Evolutionary conservation across 495 filamentous ascomycete species (phyloP), one percentile per base, ranked within the genome.

Genomic region (Aspergillus bridgeri): DNA sequence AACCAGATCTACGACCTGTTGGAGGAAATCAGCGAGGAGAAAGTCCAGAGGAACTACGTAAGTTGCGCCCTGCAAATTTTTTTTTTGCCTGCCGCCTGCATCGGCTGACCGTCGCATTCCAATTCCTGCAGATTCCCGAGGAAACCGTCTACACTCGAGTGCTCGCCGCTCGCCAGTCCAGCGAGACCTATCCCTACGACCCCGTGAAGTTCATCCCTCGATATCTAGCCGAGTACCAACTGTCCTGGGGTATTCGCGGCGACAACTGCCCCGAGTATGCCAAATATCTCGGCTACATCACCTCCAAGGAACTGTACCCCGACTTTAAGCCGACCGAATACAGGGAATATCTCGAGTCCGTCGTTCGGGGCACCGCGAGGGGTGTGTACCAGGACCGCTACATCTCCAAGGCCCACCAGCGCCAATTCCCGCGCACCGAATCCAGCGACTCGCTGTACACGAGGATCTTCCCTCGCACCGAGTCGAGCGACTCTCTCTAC

Each of bases 201-300:
- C 68, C 77, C 20, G 65, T 76, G 59, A 77, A 75, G 56, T 73
- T 77, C 58, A 69, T 80, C 47, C 64, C 70, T 17, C 67, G 73
- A 1, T 72, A 74, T 21, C 57, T 75, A 17, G 69, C 75, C 56
- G 72, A 85, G 58, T 84, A 85, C 57, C 65, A 76, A 52, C 66
- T 79, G 50, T 79, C 75, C 0, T 81, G 78, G 77, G 76, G 74
- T 29, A 66, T 85, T 25, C 76, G 83, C 17, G 78, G 76, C 21
- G 83, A 86, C 53, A 85, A 86, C 62, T 79, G 72, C 48, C 79
- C 78, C 0, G 81, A 83, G 53, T 76, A 76, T 56, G 83, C 82
- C 25, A 76, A 75, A 56, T 85, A 85, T 61, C 71, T 87, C 8
- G 83, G 84, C 7, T 86, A 85, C 63, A 50, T 85, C 45, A 72